phyloP scores from a whole-genome alignment of 192 early-diverging fungal genomes.

The Thamnidium elegans region DNA sequence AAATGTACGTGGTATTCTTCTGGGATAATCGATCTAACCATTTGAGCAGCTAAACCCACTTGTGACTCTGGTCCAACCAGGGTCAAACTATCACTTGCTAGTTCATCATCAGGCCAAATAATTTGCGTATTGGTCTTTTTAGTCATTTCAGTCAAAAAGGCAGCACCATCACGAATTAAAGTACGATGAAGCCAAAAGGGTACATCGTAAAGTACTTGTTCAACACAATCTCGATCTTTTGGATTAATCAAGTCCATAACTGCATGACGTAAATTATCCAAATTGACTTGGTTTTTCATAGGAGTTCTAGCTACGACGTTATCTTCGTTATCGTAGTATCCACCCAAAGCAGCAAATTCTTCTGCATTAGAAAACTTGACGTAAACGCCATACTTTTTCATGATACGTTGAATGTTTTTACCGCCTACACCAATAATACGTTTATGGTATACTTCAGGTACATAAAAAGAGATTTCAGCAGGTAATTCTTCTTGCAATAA shows the following conservation, averaged over 20 bases:
- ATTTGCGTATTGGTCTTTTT: constrained; percentile 54
- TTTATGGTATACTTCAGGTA: constrained; percentile 81
- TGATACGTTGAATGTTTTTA: constrained; percentile 86
- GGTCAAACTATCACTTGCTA: constrained; percentile 54
- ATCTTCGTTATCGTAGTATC: constrained; percentile 79
- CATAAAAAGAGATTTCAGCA: constrained; percentile 79
- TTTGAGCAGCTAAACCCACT: constrained; percentile 49
- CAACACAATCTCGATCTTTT: constrained; percentile 54
- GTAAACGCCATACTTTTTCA: constrained; percentile 86
- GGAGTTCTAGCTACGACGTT: constrained; percentile 84
- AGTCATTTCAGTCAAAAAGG: constrained; percentile 48
- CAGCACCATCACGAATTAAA: constrained; percentile 25
- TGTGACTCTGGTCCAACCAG: constrained; percentile 57
- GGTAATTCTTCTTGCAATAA: constrained; percentile 77
- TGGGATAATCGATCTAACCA: constrained; percentile 54
- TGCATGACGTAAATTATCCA: constrained; percentile 62
- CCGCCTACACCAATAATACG: constrained; percentile 86
- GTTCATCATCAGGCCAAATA: constrained; percentile 63
- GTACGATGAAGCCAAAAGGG: constrained; percentile 60
- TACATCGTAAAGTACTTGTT: constrained; percentile 42
- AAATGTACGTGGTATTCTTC: constrained; percentile 54
- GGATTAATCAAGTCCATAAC: constrained; percentile 55
- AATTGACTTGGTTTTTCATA: constrained; percentile 69
- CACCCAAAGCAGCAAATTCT: constrained; percentile 73
- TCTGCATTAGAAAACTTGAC: constrained; percentile 87